These are phyloP conservation scores for Ceratocystis colombiana DNA, from an alignment of 2,329 filamentous ascomycete genomes.

Conservation along the genomic window DNA sequence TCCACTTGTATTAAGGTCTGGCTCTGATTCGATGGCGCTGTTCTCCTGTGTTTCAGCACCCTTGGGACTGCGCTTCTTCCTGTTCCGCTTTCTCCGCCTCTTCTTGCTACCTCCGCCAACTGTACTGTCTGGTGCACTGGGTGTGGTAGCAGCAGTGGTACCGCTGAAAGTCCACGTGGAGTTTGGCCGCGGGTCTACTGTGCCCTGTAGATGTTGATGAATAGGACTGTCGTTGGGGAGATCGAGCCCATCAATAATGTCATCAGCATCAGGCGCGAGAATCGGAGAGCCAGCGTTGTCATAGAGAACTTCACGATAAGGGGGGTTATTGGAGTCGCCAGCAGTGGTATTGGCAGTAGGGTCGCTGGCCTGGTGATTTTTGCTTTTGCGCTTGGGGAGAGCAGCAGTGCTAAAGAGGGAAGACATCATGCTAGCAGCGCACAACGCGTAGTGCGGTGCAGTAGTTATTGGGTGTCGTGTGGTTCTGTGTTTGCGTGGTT, in stretches of 20 bases:
- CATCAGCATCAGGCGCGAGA: slow-evolving; percentile 22
- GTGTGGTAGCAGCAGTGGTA: not conserved
- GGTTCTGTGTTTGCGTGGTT: not conserved
- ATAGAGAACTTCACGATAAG: not conserved
- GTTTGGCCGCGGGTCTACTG: not conserved
- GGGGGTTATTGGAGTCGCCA: not conserved
- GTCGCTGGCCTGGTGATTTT: not conserved
- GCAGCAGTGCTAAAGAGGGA: slow-evolving; percentile 18
- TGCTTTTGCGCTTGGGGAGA: slow-evolving; percentile 19
- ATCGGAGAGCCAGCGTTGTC: slow-evolving; percentile 16
- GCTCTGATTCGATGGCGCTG: not conserved
- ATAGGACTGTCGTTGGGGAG: not conserved
- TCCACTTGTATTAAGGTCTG: not conserved
- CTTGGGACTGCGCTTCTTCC: not conserved
- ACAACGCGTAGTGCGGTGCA: not conserved
- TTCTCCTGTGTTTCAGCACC: not conserved
- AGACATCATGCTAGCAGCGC: slow-evolving; percentile 21
- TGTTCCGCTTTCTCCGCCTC: not conserved
- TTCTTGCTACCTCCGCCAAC: not conserved
- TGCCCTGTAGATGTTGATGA: not conserved
- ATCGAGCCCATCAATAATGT: slow-evolving; percentile 24
- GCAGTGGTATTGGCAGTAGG: not conserved
- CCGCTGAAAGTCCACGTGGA: slow-evolving; percentile 17
- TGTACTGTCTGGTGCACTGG: not conserved
- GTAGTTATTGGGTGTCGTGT: not conserved